Evolutionary conservation across 2,329 filamentous ascomycete genomes (phyloP).

Genomic region (Bertia moriformis): DNA sequence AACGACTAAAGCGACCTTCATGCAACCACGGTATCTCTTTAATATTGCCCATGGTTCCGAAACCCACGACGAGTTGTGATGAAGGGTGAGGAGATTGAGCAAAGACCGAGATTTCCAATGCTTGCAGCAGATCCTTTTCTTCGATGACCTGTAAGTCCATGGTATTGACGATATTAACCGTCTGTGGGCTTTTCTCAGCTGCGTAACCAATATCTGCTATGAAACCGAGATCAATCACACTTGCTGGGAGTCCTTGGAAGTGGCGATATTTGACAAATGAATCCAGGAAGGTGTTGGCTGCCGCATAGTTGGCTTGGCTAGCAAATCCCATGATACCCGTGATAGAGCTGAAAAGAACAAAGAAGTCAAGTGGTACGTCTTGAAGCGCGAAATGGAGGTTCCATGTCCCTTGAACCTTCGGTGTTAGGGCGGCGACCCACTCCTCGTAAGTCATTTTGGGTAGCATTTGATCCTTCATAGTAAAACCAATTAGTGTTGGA

Average conservation of each 20-base stretch:
- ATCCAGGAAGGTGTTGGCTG: slow-evolving; percentile 17
- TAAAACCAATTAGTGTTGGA: too few relatives aligned
- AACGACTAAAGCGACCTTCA: neutral
- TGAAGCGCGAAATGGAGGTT: neutral
- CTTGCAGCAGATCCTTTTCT: neutral
- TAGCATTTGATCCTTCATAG: slow-evolving; percentile 3
- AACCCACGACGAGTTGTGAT: neutral
- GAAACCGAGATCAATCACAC: neutral
- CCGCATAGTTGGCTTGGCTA: slow-evolving; percentile 20
- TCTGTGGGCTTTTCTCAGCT: neutral
- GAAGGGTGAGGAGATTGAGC: neutral
- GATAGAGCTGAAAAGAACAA: slow-evolving; percentile 13
- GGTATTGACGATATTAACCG: neutral
- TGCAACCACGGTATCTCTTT: neutral
- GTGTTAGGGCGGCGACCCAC: neutral
- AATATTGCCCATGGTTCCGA: neutral
- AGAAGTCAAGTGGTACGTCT: slow-evolving; percentile 5
- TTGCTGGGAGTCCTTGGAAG: neutral
- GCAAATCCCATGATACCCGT: slow-evolving; percentile 8
- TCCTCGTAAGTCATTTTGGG: neutral
- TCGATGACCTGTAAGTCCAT: neutral
- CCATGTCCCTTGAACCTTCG: neutral
- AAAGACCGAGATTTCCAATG: neutral
- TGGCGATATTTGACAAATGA: slow-evolving; percentile 8
- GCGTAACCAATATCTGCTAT: neutral